These are phyloP conservation scores for Hypoxylon sp. DNA, from an alignment of 2,329 filamentous ascomycete species.

Conservation along the genomic window DNA sequence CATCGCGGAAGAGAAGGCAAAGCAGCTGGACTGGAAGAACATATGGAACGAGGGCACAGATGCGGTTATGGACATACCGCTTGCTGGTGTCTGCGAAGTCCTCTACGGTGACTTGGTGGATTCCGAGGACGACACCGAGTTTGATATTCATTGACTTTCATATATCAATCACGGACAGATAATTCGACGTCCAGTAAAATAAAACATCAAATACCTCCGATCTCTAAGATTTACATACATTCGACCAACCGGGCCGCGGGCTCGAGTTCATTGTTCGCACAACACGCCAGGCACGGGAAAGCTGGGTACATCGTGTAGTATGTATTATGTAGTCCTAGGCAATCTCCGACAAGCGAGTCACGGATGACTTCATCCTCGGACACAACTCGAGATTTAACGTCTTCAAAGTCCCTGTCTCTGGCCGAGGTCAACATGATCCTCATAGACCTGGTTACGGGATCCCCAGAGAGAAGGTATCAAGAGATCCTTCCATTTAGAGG, in stretches of 20 bases:
- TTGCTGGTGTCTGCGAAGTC: conserved; percentile 95
- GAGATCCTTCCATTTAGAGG: background rate
- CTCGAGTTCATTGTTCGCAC: background rate
- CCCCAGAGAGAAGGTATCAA: background rate
- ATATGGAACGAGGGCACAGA: conserved; percentile 95
- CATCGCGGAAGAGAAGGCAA: conserved; percentile 50
- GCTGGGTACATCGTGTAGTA: background rate
- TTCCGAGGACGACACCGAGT: conserved; percentile 40
- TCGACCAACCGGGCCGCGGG: background rate
- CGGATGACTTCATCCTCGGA: background rate
- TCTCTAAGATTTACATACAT: background rate
- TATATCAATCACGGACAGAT: background rate
- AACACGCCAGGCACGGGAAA: background rate
- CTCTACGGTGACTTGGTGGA: conserved; percentile 75
- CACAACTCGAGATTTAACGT: background rate
- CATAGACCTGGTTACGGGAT: background rate
- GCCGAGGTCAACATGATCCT: background rate
- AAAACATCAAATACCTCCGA: background rate
- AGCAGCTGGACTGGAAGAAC: conserved; percentile 75
- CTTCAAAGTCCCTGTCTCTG: background rate
- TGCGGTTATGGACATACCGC: conserved; percentile 95
- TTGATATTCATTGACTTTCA: conserved; percentile 29
- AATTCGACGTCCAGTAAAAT: background rate
- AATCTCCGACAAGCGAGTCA: background rate
- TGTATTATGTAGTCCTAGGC: background rate